These are phyloP conservation scores for Pelargonium citronellum DNA, from an alignment of 441 rosid genomes.

Conservation along the genomic window DNA sequence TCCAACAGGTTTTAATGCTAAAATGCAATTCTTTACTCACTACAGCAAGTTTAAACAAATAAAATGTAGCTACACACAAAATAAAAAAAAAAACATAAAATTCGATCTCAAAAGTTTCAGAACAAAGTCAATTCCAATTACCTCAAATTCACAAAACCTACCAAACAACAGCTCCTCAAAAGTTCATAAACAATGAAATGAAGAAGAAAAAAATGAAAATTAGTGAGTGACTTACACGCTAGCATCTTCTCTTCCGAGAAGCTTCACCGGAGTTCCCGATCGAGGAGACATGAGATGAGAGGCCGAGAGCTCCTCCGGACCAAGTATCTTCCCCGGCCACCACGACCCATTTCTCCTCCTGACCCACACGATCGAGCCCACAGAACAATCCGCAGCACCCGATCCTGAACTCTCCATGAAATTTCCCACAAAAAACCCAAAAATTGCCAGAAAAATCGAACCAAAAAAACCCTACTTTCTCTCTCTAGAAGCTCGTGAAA, in stretches of 20 bases:
- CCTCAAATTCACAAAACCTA: background rate
- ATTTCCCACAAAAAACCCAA: background rate
- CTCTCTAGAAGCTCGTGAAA: background rate
- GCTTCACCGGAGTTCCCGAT: slow-evolving; percentile 95
- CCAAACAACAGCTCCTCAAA: background rate
- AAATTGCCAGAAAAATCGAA: background rate
- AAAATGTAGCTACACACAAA: background rate
- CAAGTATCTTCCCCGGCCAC: slow-evolving; percentile 96
- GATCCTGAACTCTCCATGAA: slow-evolving; percentile 53
- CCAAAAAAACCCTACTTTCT: background rate
- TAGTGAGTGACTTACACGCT: slow-evolving; percentile 66
- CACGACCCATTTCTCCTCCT: slow-evolving; percentile 95
- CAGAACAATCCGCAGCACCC: slow-evolving; percentile 42
- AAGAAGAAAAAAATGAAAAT: background rate
- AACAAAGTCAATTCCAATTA: background rate
- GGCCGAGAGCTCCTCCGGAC: slow-evolving; percentile 66
- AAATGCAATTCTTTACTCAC: background rate
- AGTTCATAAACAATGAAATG: background rate
- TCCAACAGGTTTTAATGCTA: background rate
- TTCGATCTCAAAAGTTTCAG: background rate
- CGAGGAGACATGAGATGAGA: slow-evolving; percentile 73
- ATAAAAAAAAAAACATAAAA: background rate
- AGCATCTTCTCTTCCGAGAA: slow-evolving; percentile 95
- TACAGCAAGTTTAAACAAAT: no score
- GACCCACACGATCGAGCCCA: slow-evolving; percentile 93